These are phyloP conservation scores for Esteya vermicola DNA, from an alignment of 2,329 filamentous ascomycete species.

Conservation along the genomic window DNA sequence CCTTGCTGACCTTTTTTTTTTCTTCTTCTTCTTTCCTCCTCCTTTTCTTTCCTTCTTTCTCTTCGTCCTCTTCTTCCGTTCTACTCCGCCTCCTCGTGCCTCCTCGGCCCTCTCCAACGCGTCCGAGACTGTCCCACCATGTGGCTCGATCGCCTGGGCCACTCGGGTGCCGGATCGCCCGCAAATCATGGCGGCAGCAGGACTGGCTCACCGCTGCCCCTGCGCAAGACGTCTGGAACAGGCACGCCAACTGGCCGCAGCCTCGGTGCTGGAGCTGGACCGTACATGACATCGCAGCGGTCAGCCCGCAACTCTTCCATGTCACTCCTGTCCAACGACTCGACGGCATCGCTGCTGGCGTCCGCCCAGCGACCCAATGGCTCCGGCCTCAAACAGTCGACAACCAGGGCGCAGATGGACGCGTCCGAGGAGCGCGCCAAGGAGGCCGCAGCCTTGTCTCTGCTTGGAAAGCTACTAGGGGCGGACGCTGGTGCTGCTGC, in stretches of 20 bases:
- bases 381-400: conserved; percentile 48
- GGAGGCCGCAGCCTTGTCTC: conserved; percentile 58
- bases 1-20: too few species aligned
- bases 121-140: conserved; percentile 28
- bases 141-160: conserved; percentile 83
- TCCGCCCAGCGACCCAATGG: conserved; percentile 52
- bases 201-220: conserved; percentile 56
- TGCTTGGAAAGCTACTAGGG: conserved; percentile 40
- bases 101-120: too few species aligned
- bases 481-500: neutral
- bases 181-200: conserved; percentile 52
- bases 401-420: conserved; percentile 24
- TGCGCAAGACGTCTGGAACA: conserved; percentile 53
- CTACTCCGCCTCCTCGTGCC: neutral
- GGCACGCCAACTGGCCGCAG: too few species aligned
- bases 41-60: neutral
- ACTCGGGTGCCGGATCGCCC: conserved; percentile 41
- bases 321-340: conserved; percentile 65
- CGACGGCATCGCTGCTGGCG: conserved; percentile 59
- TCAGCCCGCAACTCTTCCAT: conserved; percentile 64
- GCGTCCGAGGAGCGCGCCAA: conserved; percentile 1
- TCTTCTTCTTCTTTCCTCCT: neutral
- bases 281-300: conserved; percentile 53
- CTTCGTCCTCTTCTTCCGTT: neutral
- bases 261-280: conserved; percentile 44